Evolutionary conservation across 2,329 filamentous ascomycete genomes (phyloP).

Genomic region (Aspergillus neoniger): DNA sequence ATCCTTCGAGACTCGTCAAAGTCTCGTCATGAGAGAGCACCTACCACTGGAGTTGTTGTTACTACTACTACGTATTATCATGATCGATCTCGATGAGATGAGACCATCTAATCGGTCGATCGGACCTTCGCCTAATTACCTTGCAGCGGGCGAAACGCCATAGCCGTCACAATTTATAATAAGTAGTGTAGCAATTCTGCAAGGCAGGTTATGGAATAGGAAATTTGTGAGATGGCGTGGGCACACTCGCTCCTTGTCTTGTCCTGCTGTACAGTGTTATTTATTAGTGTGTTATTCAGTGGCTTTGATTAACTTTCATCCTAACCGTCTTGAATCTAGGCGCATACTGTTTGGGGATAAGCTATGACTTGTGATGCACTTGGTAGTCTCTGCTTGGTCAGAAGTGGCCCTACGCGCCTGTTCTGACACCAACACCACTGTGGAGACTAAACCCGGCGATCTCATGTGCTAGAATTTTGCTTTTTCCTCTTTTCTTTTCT

Average conservation of each 20-base stretch:
- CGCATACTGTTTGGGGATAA: slow-evolving; percentile 18
- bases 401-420: slow-evolving; percentile 15
- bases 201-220: not conserved
- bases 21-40: not conserved
- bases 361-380: slow-evolving; percentile 19
- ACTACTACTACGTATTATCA: too few relatives aligned
- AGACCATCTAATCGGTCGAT: slow-evolving; percentile 9
- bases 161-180: slow-evolving; percentile 12
- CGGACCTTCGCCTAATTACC: slow-evolving; percentile 16
- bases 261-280: not conserved
- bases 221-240: too few relatives aligned
- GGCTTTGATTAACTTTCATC: not conserved
- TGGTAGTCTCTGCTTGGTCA: slow-evolving; percentile 1
- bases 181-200: not conserved
- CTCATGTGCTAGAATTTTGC: slow-evolving; percentile 10
- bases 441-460: slow-evolving; percentile 27
- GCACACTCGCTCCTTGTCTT: not conserved
- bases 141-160: slow-evolving; percentile 20
- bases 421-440: slow-evolving; percentile 28
- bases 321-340: slow-evolving; percentile 1
- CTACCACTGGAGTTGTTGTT: not conserved
- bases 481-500: slow-evolving; percentile 3
- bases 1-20: not conserved
- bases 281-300: not conserved
- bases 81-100: slow-evolving; percentile 14